Conservation (phyloP, 2,329 filamentous ascomycete genomes). For the Claviceps cyperi region DNA sequence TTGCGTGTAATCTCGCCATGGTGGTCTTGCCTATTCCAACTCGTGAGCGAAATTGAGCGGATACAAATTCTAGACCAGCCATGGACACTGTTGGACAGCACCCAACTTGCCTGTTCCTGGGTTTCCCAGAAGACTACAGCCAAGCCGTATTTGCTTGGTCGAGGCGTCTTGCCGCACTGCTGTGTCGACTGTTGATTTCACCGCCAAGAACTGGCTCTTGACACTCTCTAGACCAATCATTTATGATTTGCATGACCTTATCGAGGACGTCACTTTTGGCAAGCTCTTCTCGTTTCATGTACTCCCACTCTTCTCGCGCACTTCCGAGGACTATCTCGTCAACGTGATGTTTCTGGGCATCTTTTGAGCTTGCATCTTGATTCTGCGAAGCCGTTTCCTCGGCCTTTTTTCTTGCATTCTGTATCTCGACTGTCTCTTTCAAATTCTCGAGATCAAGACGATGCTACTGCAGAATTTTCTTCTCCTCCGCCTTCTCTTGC, state of each 20-base stretch:
- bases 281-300: constrained; percentile 39
- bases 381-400: background rate
- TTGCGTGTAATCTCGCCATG: constrained; percentile 54
- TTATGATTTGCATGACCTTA: constrained; percentile 50
- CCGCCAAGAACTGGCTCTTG: constrained; percentile 46
- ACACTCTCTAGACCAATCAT: constrained; percentile 60
- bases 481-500: background rate
- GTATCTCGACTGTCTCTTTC: constrained; percentile 14
- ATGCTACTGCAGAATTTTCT: constrained; percentile 21
- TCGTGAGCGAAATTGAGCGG: background rate
- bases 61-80: background rate
- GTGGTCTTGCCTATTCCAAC: constrained; percentile 48
- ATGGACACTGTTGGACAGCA: background rate
- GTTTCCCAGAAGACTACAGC: constrained; percentile 52
- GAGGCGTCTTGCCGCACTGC: constrained; percentile 40
- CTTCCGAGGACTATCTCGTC: constrained; percentile 2
- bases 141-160: constrained; percentile 43
- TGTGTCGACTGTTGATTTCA: constrained; percentile 50
- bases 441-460: constrained; percentile 30
- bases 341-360: background rate
- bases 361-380: background rate
- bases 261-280: constrained; percentile 41
- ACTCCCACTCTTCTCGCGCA: constrained; percentile 44
- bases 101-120: constrained; percentile 50
- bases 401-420: background rate